Evolutionary conservation across 2,329 filamentous ascomycete species (phyloP).

Genomic region (Neonectria faginata): DNA sequence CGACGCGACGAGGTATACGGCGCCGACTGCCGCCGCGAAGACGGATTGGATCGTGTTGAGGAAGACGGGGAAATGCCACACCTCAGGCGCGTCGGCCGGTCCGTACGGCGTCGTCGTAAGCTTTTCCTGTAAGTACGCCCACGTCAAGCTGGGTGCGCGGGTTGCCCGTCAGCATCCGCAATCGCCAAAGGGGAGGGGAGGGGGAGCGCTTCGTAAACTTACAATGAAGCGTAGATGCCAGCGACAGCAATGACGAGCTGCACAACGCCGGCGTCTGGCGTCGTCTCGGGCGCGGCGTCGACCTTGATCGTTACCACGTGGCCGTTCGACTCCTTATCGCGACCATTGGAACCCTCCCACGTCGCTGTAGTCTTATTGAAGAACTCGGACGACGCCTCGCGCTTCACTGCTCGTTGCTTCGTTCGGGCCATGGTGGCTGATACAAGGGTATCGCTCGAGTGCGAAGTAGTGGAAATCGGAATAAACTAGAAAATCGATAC

Average conservation of each 20-base stretch:
- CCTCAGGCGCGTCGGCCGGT: slow-evolving; percentile 70
- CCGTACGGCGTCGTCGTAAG: slow-evolving; percentile 94
- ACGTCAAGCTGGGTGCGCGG: slow-evolving; percentile 80
- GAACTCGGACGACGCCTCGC: slow-evolving; percentile 75
- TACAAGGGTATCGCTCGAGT: neutral
- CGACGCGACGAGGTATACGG: slow-evolving; percentile 79
- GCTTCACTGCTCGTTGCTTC: slow-evolving; percentile 76
- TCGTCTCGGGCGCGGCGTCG: slow-evolving; percentile 49
- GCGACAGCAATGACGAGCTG: slow-evolving; percentile 89
- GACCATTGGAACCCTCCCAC: slow-evolving; percentile 50
- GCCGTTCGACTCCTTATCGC: slow-evolving; percentile 44
- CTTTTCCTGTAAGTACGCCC: slow-evolving; percentile 96
- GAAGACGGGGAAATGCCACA: slow-evolving; percentile 94
- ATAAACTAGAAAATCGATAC: slow-evolving; percentile 11
- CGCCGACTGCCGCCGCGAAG: slow-evolving; percentile 86
- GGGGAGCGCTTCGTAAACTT: slow-evolving; percentile 49
- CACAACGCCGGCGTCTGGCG: slow-evolving; percentile 71
- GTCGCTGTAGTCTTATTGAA: slow-evolving; percentile 61
- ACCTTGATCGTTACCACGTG: slow-evolving; percentile 43
- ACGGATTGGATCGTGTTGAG: slow-evolving; percentile 95
- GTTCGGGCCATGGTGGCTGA: slow-evolving; percentile 71
- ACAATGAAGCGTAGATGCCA: slow-evolving; percentile 98
- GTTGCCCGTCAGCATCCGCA: slow-evolving; percentile 13
- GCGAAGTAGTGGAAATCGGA: neutral
- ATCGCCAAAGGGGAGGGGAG: neutral